Conservation (phyloP, 2,329 filamentous ascomycete genomes). For the Davidsoniella eucalypti region DNA sequence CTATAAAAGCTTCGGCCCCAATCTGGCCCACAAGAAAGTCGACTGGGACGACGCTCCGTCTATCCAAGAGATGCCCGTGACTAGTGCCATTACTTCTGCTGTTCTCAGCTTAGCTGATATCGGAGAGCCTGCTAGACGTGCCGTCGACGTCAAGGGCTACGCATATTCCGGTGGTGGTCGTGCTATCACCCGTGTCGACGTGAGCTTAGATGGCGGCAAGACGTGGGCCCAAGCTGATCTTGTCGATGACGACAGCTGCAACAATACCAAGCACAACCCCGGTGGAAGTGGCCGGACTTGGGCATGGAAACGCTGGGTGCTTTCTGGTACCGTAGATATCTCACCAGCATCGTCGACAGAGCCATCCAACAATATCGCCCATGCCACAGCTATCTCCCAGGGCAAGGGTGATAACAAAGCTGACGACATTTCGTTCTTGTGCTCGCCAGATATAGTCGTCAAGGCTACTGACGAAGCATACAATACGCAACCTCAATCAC, state of each 20-base stretch:
- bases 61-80: conserved; percentile 54
- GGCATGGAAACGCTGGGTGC: conserved; percentile 51
- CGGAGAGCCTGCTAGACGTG: background rate
- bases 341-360: background rate
- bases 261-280: conserved; percentile 19
- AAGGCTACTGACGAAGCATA: conserved; percentile 51
- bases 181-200: conserved; percentile 49
- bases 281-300: conserved; percentile 27
- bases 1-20: conserved; percentile 54
- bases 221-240: conserved; percentile 49
- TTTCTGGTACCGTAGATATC: conserved; percentile 25
- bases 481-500: conserved; percentile 47
- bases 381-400: background rate
- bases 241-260: conserved; percentile 29
- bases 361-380: conserved; percentile 3
- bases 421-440: conserved; percentile 19
- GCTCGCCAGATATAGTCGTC: conserved; percentile 37
- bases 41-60: conserved; percentile 46
- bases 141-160: conserved; percentile 39
- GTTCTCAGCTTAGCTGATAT: conserved; percentile 11
- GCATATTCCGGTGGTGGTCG: conserved; percentile 53
- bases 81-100: conserved; percentile 44
- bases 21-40: conserved; percentile 31
- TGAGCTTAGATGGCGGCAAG: conserved; percentile 45
- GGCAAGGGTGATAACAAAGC: background rate